Percentiles rank a stretch among this genome's conserved stretches.
Conservation (phyloP, 1,284 basidiomycete species). For the Rhodofomes roseus region DNA sequence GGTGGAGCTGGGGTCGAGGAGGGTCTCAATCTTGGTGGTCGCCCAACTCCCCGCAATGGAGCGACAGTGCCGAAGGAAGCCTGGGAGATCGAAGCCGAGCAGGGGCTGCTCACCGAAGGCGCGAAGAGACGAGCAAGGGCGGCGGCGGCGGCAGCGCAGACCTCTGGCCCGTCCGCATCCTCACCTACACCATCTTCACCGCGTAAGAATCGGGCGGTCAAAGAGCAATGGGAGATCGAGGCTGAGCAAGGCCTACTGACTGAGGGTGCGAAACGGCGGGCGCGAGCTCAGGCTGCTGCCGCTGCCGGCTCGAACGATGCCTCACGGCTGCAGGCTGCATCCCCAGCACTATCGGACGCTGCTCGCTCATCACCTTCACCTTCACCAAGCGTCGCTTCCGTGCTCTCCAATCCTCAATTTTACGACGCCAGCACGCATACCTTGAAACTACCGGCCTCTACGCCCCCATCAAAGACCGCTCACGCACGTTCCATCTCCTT, state of each 20-base stretch:
- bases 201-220: slow-evolving; percentile 35
- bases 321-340: slow-evolving; percentile 6
- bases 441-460: slow-evolving; percentile 60
- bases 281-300: slow-evolving; percentile 50
- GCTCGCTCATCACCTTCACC: slow-evolving; percentile 21
- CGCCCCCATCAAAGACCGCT: slow-evolving; percentile 44
- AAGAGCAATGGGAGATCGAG: slow-evolving; percentile 75
- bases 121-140: slow-evolving; percentile 53
- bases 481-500: slow-evolving; percentile 66
- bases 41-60: neutral
- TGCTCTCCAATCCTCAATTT: slow-evolving; percentile 52
- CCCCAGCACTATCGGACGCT: slow-evolving; percentile 12
- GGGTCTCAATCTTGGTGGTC: neutral
- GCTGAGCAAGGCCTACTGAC: slow-evolving; percentile 69
- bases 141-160: slow-evolving; percentile 18
- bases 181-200: slow-evolving; percentile 16
- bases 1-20: slow-evolving; percentile 5
- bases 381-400: slow-evolving; percentile 22
- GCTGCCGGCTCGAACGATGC: slow-evolving; percentile 12
- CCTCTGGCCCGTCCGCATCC: slow-evolving; percentile 3
- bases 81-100: slow-evolving; percentile 64
- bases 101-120: slow-evolving; percentile 67
- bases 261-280: slow-evolving; percentile 64
- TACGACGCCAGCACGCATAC: slow-evolving; percentile 52
- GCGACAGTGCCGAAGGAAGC: slow-evolving; percentile 22